Evolutionary conservation across 169 alveolate genomes (phyloP).

Genomic region (Eimeria praecox): DNA sequence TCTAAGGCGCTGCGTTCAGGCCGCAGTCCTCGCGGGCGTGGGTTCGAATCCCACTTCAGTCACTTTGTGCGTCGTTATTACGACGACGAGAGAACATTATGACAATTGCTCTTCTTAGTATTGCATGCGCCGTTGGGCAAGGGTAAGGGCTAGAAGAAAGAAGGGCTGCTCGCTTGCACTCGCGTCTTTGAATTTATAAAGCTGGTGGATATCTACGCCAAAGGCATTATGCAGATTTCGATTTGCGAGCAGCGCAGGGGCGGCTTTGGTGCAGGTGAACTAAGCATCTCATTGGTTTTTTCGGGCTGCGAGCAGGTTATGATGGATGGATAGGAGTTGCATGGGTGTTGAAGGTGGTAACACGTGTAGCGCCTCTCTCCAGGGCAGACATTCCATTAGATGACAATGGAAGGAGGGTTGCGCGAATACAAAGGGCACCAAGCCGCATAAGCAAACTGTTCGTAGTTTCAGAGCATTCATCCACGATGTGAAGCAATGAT

Average conservation of each 20-base stretch:
- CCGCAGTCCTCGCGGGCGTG: slow-evolving; percentile 99
- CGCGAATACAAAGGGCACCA: neutral
- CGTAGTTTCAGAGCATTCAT: neutral
- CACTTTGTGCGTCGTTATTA: neutral
- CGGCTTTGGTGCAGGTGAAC: neutral
- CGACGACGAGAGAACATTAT: neutral
- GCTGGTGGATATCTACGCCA: neutral
- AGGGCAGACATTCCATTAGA: neutral
- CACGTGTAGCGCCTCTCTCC: neutral
- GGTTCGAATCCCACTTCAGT: slow-evolving; percentile 98
- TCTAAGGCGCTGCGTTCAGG: slow-evolving; percentile 99
- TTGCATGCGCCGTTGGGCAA: neutral
- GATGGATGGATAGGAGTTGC: neutral
- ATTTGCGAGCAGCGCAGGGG: neutral
- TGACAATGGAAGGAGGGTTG: neutral
- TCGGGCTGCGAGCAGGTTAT: neutral
- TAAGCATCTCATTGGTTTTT: neutral
- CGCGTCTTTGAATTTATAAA: neutral
- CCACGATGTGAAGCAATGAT: neutral
- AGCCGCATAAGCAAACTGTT: neutral
- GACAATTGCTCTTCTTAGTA: neutral
- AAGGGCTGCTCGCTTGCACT: neutral
- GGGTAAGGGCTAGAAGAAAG: neutral
- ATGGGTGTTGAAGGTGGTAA: neutral
- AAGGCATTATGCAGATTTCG: neutral